phyloP scores from a whole-genome alignment of 2,329 filamentous ascomycete species.

The Zopfia rhizophila region DNA sequence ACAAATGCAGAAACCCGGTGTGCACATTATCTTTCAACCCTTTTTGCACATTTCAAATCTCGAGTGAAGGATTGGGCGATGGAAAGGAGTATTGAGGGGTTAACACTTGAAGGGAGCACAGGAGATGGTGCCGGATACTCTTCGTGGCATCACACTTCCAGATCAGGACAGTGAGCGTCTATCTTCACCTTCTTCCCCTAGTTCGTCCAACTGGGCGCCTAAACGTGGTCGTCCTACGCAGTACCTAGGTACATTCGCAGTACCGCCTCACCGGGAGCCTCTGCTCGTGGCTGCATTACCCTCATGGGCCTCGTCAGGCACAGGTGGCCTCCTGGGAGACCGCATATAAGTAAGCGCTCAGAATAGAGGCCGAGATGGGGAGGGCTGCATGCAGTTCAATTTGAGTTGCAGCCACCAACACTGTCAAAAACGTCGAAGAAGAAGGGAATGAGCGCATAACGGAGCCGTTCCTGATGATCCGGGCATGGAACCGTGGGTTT shows the following conservation, averaged over 20 bases:
- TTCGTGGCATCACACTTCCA: neutral
- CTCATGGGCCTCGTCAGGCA: constrained; percentile 4
- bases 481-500: constrained; percentile 24
- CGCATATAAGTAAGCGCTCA: constrained; percentile 5
- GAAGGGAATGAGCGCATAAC: neutral
- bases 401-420: constrained; percentile 39
- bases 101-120: neutral
- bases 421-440: constrained; percentile 9
- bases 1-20: constrained; percentile 25
- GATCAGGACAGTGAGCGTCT: constrained; percentile 4
- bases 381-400: constrained; percentile 29
- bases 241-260: neutral
- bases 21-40: no score
- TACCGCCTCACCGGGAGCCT: neutral
- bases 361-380: constrained; percentile 2
- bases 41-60: no score
- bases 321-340: constrained; percentile 11
- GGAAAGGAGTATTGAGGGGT: neutral
- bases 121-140: constrained; percentile 3
- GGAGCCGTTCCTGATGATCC: constrained; percentile 31
- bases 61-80: neutral
- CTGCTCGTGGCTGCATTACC: constrained; percentile 4
- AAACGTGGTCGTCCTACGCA: neutral
- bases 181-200: constrained; percentile 1
- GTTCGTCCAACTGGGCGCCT: constrained; percentile 2